Percentiles rank a stretch among this genome's conserved stretches.
Conservation (phyloP, 2,329 filamentous ascomycete genomes). For the Periconia macrospinosa region DNA sequence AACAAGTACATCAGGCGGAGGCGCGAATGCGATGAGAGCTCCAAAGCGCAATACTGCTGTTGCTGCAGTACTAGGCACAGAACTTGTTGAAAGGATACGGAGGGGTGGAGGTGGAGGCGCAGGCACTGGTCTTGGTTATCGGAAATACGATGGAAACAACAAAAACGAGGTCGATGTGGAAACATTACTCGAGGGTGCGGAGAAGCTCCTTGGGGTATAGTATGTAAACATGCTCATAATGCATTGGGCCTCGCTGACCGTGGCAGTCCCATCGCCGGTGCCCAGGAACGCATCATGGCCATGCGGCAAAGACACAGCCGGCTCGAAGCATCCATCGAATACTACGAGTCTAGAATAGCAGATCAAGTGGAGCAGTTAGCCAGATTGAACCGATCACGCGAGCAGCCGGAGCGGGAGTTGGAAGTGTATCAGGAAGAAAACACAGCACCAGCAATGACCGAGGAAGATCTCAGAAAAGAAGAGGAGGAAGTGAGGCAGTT, state of each 20-base stretch:
- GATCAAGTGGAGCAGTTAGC: conserved; percentile 75
- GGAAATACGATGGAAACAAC: conserved; percentile 46
- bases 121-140: conserved; percentile 50
- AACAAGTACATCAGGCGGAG: conserved; percentile 39
- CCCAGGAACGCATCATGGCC: conserved; percentile 71
- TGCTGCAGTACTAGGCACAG: conserved; percentile 82
- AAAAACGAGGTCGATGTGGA: conserved; percentile 83
- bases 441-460: conserved; percentile 58
- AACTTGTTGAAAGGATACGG: conserved; percentile 80
- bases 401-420: conserved; percentile 59
- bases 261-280: conserved; percentile 70
- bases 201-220: conserved; percentile 90
- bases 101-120: conserved; percentile 59
- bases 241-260: conserved; percentile 9
- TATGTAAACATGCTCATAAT: conserved; percentile 40
- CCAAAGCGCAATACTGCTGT: conserved; percentile 79
- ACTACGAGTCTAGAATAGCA: conserved; percentile 78
- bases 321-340: conserved; percentile 71
- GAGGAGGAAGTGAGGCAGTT: conserved; percentile 69
- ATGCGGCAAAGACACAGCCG: conserved; percentile 73
- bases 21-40: conserved; percentile 50
- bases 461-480: conserved; percentile 69
- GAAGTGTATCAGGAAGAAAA: conserved; percentile 44
- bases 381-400: conserved; percentile 66
- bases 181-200: conserved; percentile 78